Percentiles rank a stretch among this genome's conserved stretches.
These are phyloP conservation scores for Flaveria floridana DNA, from an alignment of 140 eudicot genomes.

Conservation along the genomic window DNA sequence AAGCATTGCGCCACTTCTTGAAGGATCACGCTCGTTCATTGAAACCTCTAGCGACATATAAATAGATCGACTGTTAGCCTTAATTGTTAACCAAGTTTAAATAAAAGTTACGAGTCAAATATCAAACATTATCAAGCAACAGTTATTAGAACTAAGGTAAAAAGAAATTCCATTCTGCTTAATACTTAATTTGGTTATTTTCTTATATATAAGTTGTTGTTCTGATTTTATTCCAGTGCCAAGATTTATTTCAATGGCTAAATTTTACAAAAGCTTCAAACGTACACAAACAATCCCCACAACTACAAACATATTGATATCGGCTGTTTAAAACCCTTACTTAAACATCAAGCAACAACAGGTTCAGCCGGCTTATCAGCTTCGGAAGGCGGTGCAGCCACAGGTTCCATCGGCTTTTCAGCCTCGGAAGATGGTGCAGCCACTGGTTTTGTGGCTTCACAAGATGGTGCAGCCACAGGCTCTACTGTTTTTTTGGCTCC, in stretches of 20 bases:
- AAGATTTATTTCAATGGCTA: conserved; percentile 37
- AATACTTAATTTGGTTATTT: neutral
- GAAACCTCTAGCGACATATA: no score
- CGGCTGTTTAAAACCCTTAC: conserved; percentile 17
- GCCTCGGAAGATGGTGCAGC: conserved; percentile 31
- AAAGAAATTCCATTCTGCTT: neutral
- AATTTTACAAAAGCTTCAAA: conserved; percentile 33
- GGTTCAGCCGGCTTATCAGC: conserved; percentile 27
- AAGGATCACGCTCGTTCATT: no score
- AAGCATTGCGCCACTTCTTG: no score
- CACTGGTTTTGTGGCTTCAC: conserved; percentile 27
- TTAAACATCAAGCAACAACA: conserved; percentile 28
- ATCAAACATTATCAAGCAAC: no score
- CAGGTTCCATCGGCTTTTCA: conserved; percentile 27
- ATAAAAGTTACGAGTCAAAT: no score
- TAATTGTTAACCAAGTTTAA: no score
- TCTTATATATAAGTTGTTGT: neutral
- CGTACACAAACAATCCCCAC: conserved; percentile 31
- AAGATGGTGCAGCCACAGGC: conserved; percentile 29
- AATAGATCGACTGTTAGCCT: no score
- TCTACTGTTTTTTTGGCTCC: conserved; percentile 19
- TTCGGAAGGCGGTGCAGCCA: conserved; percentile 17
- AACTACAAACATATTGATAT: conserved; percentile 27
- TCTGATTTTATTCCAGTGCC: conserved; percentile 25
- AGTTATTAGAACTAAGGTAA: no score